Evolutionary conservation across 2,329 filamentous ascomycete genomes (phyloP), one percentile per base, ranked within the genome.

Genomic region (Cucurbitaria berberidis): DNA sequence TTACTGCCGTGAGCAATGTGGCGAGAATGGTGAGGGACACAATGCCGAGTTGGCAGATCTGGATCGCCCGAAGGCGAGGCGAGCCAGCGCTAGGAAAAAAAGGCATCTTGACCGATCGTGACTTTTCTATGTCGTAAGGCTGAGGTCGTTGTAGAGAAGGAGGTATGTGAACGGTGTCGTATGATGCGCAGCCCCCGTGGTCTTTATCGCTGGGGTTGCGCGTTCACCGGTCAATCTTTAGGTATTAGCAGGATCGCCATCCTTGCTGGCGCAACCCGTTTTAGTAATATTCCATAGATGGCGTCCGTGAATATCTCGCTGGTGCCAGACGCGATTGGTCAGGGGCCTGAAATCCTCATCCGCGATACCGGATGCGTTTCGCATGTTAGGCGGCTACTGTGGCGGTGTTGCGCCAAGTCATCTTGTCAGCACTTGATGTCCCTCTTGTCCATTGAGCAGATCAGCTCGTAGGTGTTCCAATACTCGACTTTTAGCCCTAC

Each of bases 151-250:
- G 38, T 19, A 24, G 44, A 44, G 21, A 48, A 35, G 26, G 19
- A 44, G 22, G 4, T 5, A 4, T 30, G 11, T 11, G 9, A 48
- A 16, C 35, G 32, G 11, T n/a, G 2, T 16, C 11, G 21, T 5
- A 29, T 18, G 27, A 3, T 39, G 44, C n/a, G 45, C 51, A 39
- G 26, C 24, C 15, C 44, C 24, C 5, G 32, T 35, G 32, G n/a
- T 27, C 41, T 61, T 66, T 60, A 64, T 61, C 30, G 52, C 43
- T 39, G 44, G 50, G 49, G 34, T 45, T 49, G 34, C 41, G 15
- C n/a, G 36, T 62, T 67, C 43, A 68, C 63, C 63, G 65, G 65
- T 66, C 56, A 54, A 50, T 42, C 54, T 45, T 54, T 38, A 53
- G 32, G 49, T 15, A 32, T n/a, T 16, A 19, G 21, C 1, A 38